Base-by-base conservation (phyloP, 2,329 filamentous ascomycete species). In the Juglanconis oblonga region DNA sequence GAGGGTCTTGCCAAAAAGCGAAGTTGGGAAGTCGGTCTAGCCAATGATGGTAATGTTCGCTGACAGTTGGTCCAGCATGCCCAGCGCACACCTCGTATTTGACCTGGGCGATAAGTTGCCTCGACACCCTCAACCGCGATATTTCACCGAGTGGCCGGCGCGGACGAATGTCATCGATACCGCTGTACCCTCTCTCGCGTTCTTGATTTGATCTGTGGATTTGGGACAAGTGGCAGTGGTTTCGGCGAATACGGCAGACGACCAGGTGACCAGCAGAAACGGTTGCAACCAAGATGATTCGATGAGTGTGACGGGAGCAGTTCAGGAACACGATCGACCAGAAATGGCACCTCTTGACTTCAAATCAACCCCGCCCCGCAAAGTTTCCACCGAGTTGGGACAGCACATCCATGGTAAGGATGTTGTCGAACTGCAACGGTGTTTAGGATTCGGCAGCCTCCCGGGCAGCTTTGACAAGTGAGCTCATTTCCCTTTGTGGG, bases 11-110 rank as follows among this genome's bases (percentile, higher is more conserved):
- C 36, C 54, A 40, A 52, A 55, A 58, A 55, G 35, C 32, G 55
- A 58, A 58, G 52, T 53, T 51, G 40, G 44, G 24, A 52, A 48
- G 33, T 48, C 35, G 47, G 35, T 29, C 51, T 55, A 57, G 38
- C 61, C 55, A 63, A 63, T 61, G 59, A 13, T 24, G 55, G 56
- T 32, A 24, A 45, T 31, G 14, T 52, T 32, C 51, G 57, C 61
- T 62, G 61, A 60, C 57, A 48, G 6, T 49, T 51, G 36, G 44
- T 17, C 17, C 17, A 17, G 17, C 17, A 44, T 44, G 17, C 40
- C 50, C 32, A 61, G 36, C 35, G 24, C 53, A 52, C 24, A 61
- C 36, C 58, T 57, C 54, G 57, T 61, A 61, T 62, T 62, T 48
- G 53, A 61, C 38, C 4, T 49, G n/a, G 51, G 44, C 38, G 47